Conservation (phyloP, 116 monocot genomes). For the Thalassia testudinum region DNA sequence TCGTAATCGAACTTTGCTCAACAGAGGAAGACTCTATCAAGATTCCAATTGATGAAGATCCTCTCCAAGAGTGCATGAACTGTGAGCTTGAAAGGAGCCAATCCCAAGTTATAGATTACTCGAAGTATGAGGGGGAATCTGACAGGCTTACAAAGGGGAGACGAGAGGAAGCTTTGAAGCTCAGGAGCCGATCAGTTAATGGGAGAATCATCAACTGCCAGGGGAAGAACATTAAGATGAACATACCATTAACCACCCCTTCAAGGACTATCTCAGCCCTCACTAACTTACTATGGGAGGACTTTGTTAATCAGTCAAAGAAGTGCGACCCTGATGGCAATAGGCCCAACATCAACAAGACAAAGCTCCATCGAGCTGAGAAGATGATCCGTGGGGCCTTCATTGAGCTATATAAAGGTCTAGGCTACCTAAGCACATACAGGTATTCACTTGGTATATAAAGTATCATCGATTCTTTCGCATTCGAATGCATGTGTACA, state of each 20-base stretch:
- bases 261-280: slow-evolving; percentile 76
- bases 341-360: slow-evolving; percentile 60
- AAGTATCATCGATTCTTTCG: too few species aligned
- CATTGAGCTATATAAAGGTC: slow-evolving; percentile 84
- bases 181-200: slow-evolving; percentile 43
- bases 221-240: slow-evolving; percentile 71
- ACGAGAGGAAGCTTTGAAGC: slow-evolving; percentile 24
- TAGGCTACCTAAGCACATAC: slow-evolving; percentile 73
- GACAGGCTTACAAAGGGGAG: slow-evolving; percentile 3
- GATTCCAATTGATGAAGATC: slow-evolving; percentile 18
- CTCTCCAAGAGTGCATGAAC: slow-evolving; percentile 15
- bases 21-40: slow-evolving; percentile 59
- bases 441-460: slow-evolving; percentile 21
- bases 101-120: slow-evolving; percentile 9
- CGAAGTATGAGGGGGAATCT: slow-evolving; percentile 9
- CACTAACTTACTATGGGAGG: slow-evolving; percentile 47
- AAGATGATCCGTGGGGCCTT: slow-evolving; percentile 97
- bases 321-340: slow-evolving; percentile 21
- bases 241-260: slow-evolving; percentile 85
- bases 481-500: too few species aligned
- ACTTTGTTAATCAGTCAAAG: slow-evolving; percentile 45
- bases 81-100: slow-evolving; percentile 28
- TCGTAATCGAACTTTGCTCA: background rate
- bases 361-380: slow-evolving; percentile 73
- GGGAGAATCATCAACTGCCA: slow-evolving; percentile 41